Base-by-base conservation (phyloP, 2,329 filamentous ascomycete species). In the Elsinoe necatrix region DNA sequence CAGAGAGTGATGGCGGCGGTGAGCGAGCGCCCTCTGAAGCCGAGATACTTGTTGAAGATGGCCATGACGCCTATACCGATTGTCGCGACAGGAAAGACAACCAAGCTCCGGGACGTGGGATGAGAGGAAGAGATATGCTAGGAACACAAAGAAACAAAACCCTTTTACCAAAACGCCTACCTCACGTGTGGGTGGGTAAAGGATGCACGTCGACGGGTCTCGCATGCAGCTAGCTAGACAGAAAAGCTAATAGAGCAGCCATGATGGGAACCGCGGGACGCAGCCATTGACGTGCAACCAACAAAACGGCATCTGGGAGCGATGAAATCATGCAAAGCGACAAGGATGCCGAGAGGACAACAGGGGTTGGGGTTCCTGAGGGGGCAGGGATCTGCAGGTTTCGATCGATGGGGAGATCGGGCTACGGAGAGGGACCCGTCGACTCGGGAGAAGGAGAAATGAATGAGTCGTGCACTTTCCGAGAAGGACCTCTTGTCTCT, bases 1-100 rank as follows among this genome's bases (percentile, higher is more conserved):
- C 18, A 27, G 18, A 56, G 21, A 14, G 54, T 56, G 41, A 56
- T 56, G 41, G 54, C 54, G 41, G 54, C 29, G 27, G 37, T 47
- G 41, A 56, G 54, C 12, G 37, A 31, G 21, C 54, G 54, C 18
- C 54, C 54, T 23, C 54, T 27, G 18, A 56, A 56, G 54, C 54
- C 54, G 20, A 56, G 41, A 47, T 56, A 48, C 42, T 56, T 56
- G 42, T 56, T 56, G 54, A 56, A 56, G 29, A 56, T 56, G 9
- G 54, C 54, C 54, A 56, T 56, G 41, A 39, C 31, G 18, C 20
- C 48, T 12, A 20, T 14, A 25, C 31, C 20, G n/a, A 12, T 23
- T 18, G 9, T 45, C 41, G 23, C 20, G 21, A 45, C 41, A 23
- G 16, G 16, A 21, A 21, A 4, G 4, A 12, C 41, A n/a, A 45